Evolutionary conservation across 148 eudicot genomes (phyloP).

Genomic region (Heliosperma pusillum): DNA sequence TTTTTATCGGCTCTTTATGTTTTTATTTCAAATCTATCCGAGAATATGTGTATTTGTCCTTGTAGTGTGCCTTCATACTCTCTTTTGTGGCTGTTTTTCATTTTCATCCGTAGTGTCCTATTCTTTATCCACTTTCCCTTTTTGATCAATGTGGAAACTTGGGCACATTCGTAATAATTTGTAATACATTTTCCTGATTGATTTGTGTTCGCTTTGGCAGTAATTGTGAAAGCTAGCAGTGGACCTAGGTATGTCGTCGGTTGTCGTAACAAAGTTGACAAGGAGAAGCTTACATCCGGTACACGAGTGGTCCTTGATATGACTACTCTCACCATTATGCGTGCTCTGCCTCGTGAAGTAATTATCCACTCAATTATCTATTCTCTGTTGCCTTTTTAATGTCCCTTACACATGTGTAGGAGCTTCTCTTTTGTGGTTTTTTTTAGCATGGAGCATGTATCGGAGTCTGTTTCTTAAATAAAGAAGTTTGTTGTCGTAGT

Average conservation of each 20-base stretch:
- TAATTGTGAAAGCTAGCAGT: conserved; percentile 94
- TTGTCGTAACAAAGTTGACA: conserved; percentile 95
- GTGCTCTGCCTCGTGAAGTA: conserved; percentile 98
- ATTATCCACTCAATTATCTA: conserved; percentile 23
- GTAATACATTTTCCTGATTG: conserved; percentile 5
- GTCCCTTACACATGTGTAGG: neutral
- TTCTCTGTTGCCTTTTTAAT: neutral
- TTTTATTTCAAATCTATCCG: neutral
- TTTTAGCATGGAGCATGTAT: neutral
- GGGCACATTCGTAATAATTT: too few species aligned
- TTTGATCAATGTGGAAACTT: neutral
- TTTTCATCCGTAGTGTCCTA: neutral
- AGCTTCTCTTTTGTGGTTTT: neutral
- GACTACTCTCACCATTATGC: conserved; percentile 97
- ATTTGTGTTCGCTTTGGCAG: conserved; percentile 18
- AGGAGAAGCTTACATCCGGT: conserved; percentile 88
- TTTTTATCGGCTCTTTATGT: conserved; percentile 10
- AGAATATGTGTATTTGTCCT: neutral
- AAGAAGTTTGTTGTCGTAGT: neutral
- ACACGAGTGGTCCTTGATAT: conserved; percentile 97
- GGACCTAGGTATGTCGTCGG: conserved; percentile 99
- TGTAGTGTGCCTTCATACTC: neutral
- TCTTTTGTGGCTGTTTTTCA: neutral
- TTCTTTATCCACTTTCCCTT: neutral
- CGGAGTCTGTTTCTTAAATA: neutral